phyloP scores from a whole-genome alignment of 768 basidiomycete genomes.

The Panaeolus cyanescens region DNA sequence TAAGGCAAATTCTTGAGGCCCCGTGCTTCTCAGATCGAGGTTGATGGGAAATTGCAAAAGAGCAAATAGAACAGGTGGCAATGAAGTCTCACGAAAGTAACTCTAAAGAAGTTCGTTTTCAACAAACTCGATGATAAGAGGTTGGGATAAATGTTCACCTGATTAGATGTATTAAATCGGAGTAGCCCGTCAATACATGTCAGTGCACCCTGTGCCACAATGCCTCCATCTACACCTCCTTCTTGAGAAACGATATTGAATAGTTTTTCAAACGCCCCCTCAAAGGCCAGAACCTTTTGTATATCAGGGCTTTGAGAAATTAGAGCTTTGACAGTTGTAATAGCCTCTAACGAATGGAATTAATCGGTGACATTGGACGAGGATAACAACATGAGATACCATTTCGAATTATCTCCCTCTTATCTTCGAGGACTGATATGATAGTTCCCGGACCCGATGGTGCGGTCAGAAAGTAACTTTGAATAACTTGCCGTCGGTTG shows the following conservation, averaged over 20 bases:
- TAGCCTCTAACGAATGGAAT: constrained; percentile 59
- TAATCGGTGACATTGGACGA: neutral
- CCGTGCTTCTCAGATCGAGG: constrained; percentile 53
- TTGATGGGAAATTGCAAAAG: constrained; percentile 72
- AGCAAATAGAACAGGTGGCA: constrained; percentile 67
- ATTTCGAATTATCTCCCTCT: constrained; percentile 85
- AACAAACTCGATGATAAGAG: neutral
- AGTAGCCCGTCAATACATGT: constrained; percentile 84
- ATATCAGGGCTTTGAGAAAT: constrained; percentile 89
- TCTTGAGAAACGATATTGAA: constrained; percentile 87
- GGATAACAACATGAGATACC: constrained; percentile 49
- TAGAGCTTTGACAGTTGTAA: constrained; percentile 79
- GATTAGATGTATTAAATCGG: constrained; percentile 93
- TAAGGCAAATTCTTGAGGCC: constrained; percentile 89
- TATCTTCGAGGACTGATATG: constrained; percentile 78
- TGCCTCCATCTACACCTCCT: constrained; percentile 90
- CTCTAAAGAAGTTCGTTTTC: constrained; percentile 54
- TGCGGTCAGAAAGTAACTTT: constrained; percentile 89
- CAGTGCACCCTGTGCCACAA: constrained; percentile 84
- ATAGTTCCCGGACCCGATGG: constrained; percentile 75
- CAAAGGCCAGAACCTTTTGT: constrained; percentile 95
- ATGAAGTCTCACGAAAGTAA: constrained; percentile 90
- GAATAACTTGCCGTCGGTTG: constrained; percentile 80
- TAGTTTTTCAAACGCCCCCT: constrained; percentile 94
- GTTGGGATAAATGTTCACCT: constrained; percentile 51